A percentile compares a stretch with the other conserved stretches of the same genome.
These are phyloP conservation scores for Russula brevipes DNA, from an alignment of 768 basidiomycete genomes.

Conservation along the genomic window DNA sequence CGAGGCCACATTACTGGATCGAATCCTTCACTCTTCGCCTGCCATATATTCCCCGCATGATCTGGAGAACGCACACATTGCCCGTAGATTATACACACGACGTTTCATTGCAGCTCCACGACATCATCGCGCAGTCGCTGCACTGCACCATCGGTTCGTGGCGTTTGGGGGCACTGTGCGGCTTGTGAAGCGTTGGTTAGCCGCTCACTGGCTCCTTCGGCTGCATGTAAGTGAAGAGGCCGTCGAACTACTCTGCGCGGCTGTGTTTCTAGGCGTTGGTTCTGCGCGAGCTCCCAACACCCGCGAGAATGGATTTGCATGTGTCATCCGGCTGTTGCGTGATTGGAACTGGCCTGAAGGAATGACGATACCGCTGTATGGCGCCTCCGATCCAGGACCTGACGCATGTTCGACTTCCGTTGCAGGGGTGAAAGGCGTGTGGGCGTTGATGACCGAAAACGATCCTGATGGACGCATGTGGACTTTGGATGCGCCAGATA, in stretches of 20 bases:
- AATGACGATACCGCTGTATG: slow-evolving; percentile 71
- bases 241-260: slow-evolving; percentile 80
- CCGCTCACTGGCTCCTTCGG: slow-evolving; percentile 80
- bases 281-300: slow-evolving; percentile 52
- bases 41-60: slow-evolving; percentile 37
- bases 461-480: slow-evolving; percentile 73
- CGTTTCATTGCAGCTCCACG: slow-evolving; percentile 74
- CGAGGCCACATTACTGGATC: slow-evolving; percentile 73
- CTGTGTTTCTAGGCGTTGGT: slow-evolving; percentile 62
- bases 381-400: slow-evolving; percentile 30
- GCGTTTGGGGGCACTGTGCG: slow-evolving; percentile 84
- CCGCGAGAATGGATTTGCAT: slow-evolving; percentile 76
- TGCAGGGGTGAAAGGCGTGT: slow-evolving; percentile 49
- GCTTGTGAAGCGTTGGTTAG: slow-evolving; percentile 89
- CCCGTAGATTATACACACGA: slow-evolving; percentile 56
- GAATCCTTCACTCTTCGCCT: slow-evolving; percentile 48
- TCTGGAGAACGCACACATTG: slow-evolving; percentile 50
- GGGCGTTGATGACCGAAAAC: slow-evolving; percentile 74
- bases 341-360: slow-evolving; percentile 82
- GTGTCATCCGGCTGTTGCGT: slow-evolving; percentile 64
- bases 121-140: slow-evolving; percentile 80
- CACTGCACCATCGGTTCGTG: slow-evolving; percentile 70
- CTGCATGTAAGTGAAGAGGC: slow-evolving; percentile 70
- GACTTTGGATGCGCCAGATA: slow-evolving; percentile 63
- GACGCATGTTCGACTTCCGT: slow-evolving; percentile 29